A percentile compares a stretch with the other conserved stretches of the same genome.
Conservation (phyloP, 169 alveolate species). For the Plasmodium coatneyi region DNA sequence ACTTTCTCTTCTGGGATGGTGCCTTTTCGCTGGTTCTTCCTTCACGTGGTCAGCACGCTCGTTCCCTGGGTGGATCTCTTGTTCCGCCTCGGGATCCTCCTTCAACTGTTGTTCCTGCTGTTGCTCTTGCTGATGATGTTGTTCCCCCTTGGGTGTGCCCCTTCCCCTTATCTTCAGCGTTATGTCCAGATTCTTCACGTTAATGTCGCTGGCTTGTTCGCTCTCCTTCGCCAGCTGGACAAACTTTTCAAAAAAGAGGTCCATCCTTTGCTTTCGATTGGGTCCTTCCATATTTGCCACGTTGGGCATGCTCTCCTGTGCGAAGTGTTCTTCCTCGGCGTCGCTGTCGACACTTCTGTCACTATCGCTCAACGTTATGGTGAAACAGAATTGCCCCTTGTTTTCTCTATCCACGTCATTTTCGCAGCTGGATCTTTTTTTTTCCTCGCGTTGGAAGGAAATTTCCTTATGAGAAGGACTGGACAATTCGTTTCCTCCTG, state of each 20-base stretch:
- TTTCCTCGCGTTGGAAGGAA: not conserved
- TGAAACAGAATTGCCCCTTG: constrained; percentile 26
- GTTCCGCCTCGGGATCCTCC: not conserved
- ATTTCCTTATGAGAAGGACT: not conserved
- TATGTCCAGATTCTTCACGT: constrained; percentile 36
- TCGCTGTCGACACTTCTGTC: not conserved
- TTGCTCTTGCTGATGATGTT: not conserved
- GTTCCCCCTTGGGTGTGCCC: not conserved
- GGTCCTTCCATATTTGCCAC: not conserved
- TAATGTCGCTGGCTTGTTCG: constrained; percentile 1
- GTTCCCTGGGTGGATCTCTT: not conserved
- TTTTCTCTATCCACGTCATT: not conserved
- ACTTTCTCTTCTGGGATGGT: not conserved
- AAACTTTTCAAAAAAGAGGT: constrained; percentile 36
- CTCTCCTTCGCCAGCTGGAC: constrained; percentile 31
- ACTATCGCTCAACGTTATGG: constrained; percentile 15
- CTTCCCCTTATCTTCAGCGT: constrained; percentile 16
- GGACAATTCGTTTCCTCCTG: not conserved
- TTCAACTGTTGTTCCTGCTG: not conserved
- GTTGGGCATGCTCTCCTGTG: not conserved
- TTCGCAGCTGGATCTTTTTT: not conserved
- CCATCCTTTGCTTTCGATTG: not conserved
- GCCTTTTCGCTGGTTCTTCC: not conserved
- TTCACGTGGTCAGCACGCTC: not conserved
- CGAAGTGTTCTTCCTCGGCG: not conserved